Base-by-base conservation (phyloP, 805 yeast genomes). In the Saccharomyces jurei region DNA sequence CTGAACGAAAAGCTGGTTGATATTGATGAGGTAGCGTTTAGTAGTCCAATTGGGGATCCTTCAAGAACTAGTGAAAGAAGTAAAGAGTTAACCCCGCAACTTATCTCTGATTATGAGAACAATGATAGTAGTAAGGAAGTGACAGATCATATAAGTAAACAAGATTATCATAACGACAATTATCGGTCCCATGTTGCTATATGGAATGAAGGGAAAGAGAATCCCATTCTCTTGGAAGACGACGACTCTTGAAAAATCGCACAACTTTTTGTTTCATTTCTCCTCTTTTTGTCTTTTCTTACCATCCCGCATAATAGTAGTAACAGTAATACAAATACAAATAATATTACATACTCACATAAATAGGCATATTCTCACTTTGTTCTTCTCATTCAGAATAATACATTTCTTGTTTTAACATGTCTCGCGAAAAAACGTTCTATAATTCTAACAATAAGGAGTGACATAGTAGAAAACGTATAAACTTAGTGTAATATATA, bases 1-100 rank as follows among this genome's bases (percentile, higher is more conserved):
- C 36, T 50, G 41, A 56, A 50, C 31, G 56, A 56, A 26, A 50
- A 44, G 26, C 26, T 52, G 27, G 44, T 51, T 41, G 52, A 52
- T 22, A 48, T 29, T 17, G 52, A 52, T 6, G 54, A 41, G 6
- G 25, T 36, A 11, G 44, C 25, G 8, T 36, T 17, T 41, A 28
- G 28, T 25, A 49, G 28, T 17, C 14, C 22, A 17, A 27, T 25
- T 21, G 28, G 26, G 41, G 48, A 32, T 47, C 50, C 31, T n/a
- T 36, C 50, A 9, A 51, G 48, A 32, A 22, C n/a, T 2, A 51
- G 54, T 14, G 31, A n/a, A 27, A 29, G 28, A 11, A 22, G 36
- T 4, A 26, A 49, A 4, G 46, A 17, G 11, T 21, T 22, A 17
- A 36, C 13, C 17, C 13, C 44, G 17, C 44, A 36, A 36, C 44